Percentiles rank a stretch among this genome's conserved stretches.
Conservation (phyloP, 805 yeast species). For the Lipomyces yamanashiensis region DNA sequence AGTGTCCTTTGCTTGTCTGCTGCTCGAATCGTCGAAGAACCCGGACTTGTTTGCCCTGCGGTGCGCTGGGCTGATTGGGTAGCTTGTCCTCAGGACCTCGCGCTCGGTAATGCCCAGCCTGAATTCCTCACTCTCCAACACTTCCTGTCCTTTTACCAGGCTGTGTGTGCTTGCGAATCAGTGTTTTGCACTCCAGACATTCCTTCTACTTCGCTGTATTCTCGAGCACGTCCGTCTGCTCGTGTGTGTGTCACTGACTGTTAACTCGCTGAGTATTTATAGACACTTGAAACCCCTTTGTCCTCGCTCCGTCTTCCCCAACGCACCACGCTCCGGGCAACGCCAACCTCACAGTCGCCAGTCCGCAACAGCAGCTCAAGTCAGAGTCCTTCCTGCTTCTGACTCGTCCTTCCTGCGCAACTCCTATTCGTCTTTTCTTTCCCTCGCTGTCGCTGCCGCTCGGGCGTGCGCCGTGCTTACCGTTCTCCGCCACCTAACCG, state of each 20-base stretch:
- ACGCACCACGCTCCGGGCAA: not conserved
- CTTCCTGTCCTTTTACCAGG: too few species aligned
- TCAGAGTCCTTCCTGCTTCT: not conserved
- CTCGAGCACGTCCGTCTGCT: not conserved
- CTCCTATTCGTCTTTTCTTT: not conserved
- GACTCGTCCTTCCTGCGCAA: not conserved
- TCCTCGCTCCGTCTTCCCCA: not conserved
- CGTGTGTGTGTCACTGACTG: not conserved
- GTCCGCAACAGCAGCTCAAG: not conserved
- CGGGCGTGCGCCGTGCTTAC: slow-evolving; percentile 1
- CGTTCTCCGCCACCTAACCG: slow-evolving; percentile 6
- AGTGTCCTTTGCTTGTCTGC: too few species aligned
- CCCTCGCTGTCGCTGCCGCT: not conserved
- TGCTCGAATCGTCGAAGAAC: too few species aligned
- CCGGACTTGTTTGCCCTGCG: too few species aligned
- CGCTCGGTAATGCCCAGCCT: too few species aligned
- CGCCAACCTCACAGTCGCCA: not conserved
- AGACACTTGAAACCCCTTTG: not conserved
- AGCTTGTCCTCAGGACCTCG: too few species aligned
- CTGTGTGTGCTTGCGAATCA: too few species aligned
- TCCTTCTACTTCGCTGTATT: too few species aligned
- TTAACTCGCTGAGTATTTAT: not conserved
- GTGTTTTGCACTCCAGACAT: too few species aligned
- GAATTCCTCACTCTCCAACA: too few species aligned
- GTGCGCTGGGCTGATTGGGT: too few species aligned